Base-by-base conservation (phyloP, 2,329 filamentous ascomycete genomes). In the Aspergillus sp. region DNA sequence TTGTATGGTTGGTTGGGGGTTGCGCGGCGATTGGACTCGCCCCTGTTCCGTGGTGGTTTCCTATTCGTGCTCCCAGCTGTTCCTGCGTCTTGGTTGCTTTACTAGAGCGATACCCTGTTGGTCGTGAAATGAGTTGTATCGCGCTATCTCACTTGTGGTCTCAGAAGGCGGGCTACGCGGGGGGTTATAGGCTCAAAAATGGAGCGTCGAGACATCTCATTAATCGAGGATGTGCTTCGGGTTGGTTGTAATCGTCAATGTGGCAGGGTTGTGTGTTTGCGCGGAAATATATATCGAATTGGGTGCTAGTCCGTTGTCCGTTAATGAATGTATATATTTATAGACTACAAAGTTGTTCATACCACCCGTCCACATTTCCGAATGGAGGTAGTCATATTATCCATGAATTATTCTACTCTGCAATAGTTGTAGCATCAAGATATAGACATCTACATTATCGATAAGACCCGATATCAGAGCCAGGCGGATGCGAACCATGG, bases 401-500 rank as follows among this genome's bases (percentile, higher is more conserved):
- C 26, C 26, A 22, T 4, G 7, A 30, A 30, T 30, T 11, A 30
- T 10, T 30, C 8, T 30, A 9, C 8, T 8, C 7, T 30, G 3
- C 9, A 30, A 11, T 30, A 30, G 3, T 8, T 9, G 26, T 11
- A 30, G 26, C 26, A 30, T 30, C 26, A 30, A 30, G 26, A 22
- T 22, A 22, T 22, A 22, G 20, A 22, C 20, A 22, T 22, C 22
- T 30, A 30, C 26, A 19, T 5, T 24, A 32, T 24, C 17, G 9
- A n/a, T 26, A 41, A 30, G 14, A 46, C 16, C 14, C 40, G 35
- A 22, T n/a, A 22, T 8, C 33, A 43, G 19, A 30, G 32, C 26
- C 36, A 17, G 19, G 47, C 55, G 55, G 57, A 48, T 53, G 49
- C 16, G 58, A 60, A 60, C 58, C 58, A 57, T 57, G 58, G 58